phyloP scores from a whole-genome alignment of 106 monocot genomes.

The Dioscorea zingiberensis region DNA sequence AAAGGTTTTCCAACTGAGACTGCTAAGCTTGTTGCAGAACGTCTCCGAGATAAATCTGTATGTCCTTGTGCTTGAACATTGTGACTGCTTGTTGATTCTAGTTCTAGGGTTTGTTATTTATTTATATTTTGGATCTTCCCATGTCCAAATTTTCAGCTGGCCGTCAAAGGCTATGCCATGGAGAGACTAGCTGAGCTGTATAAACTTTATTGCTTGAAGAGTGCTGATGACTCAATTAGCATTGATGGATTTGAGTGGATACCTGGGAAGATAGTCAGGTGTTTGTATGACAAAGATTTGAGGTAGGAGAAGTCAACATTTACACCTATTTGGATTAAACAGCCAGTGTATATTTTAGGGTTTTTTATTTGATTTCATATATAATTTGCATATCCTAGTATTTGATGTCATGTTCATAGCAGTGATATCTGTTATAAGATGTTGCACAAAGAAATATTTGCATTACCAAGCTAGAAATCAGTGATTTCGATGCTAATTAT shows the following conservation, averaged over 20 bases:
- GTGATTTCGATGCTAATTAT: too few species aligned
- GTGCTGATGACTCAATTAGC: conserved; percentile 38
- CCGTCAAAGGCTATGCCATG: conserved; percentile 87
- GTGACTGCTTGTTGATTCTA: conserved; percentile 1
- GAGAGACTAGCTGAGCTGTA: conserved; percentile 80
- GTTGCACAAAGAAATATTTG: too few species aligned
- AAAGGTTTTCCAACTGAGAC: conserved; percentile 56
- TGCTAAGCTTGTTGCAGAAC: conserved; percentile 60
- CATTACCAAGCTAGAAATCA: too few species aligned
- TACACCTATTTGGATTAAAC: neutral
- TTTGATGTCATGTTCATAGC: neutral
- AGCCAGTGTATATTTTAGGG: neutral
- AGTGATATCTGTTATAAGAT: too few species aligned
- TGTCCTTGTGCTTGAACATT: conserved; percentile 17
- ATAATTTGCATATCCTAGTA: neutral
- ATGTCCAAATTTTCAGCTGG: conserved; percentile 30
- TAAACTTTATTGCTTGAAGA: conserved; percentile 48
- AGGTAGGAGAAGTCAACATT: conserved; percentile 41
- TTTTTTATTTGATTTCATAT: neutral
- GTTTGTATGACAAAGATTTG: conserved; percentile 97
- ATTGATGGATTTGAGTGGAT: conserved; percentile 75
- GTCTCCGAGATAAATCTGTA: conserved; percentile 97
- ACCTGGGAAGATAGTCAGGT: conserved; percentile 92
- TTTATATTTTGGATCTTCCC: neutral
- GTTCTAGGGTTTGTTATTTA: neutral